Evolutionary conservation across 352 stramenopile genomes (phyloP).

Genomic region (Globisporangium echinulatum): DNA sequence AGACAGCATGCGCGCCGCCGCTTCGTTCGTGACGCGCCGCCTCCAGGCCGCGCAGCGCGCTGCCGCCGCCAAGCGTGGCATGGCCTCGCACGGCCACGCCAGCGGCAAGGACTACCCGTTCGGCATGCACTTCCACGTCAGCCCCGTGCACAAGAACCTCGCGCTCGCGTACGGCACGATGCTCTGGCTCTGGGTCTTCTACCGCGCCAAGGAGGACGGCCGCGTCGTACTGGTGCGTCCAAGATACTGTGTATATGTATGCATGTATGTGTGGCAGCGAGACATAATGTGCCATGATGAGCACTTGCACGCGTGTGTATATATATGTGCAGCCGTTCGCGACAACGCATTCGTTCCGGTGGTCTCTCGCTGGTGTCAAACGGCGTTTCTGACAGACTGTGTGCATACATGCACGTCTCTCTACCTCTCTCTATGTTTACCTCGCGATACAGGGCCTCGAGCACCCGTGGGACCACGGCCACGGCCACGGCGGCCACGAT

Average conservation of each 20-base stretch:
- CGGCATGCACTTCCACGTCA: slow-evolving; percentile 88
- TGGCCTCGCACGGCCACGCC: slow-evolving; percentile 48
- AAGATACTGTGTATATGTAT: neutral
- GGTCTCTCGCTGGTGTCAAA: slow-evolving; percentile 4
- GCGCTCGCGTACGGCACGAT: slow-evolving; percentile 83
- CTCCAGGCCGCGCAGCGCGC: slow-evolving; percentile 21
- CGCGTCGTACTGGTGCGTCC: slow-evolving; percentile 60
- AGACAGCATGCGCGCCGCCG: slow-evolving; percentile 26
- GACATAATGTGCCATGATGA: neutral
- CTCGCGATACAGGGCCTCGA: slow-evolving; percentile 50
- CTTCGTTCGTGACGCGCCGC: slow-evolving; percentile 46
- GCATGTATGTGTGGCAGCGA: neutral
- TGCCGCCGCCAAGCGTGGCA: slow-evolving; percentile 33
- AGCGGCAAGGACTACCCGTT: slow-evolving; percentile 63
- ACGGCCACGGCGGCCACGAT: slow-evolving; percentile 46
- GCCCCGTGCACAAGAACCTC: slow-evolving; percentile 83
- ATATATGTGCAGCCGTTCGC: neutral
- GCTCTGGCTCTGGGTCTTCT: slow-evolving; percentile 90
- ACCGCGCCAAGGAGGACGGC: slow-evolving; percentile 84
- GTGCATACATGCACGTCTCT: neutral
- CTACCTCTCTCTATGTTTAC: neutral
- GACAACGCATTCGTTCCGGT: slow-evolving; percentile 1
- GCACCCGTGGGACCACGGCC: slow-evolving; percentile 81
- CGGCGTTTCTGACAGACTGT: neutral
- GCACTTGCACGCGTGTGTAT: neutral